Percentiles rank a stretch among this genome's conserved stretches.
Evolutionary conservation across 164 flowering plant genomes (phyloP).

Genomic region (Chimonanthus salicifolius): DNA sequence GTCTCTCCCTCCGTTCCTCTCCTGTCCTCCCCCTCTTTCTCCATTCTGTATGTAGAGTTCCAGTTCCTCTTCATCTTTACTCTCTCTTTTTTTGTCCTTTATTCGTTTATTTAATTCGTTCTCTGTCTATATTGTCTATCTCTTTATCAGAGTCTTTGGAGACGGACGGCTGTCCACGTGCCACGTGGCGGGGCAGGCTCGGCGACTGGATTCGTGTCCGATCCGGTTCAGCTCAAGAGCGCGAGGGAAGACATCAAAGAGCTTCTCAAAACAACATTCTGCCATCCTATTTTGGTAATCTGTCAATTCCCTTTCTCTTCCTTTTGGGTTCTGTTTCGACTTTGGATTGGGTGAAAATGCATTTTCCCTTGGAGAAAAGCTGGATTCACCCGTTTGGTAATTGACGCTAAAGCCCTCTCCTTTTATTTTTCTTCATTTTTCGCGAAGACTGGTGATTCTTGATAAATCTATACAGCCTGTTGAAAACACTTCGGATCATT

Average conservation of each 20-base stretch:
- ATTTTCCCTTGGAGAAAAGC: not conserved
- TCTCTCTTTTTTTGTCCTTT: not conserved
- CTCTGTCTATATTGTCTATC: not conserved
- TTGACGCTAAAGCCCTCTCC: no score
- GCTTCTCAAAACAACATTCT: constrained; percentile 59
- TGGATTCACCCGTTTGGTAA: no score
- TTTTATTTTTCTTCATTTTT: no score
- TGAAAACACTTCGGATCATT: no score
- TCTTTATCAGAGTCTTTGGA: not conserved
- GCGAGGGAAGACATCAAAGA: constrained; percentile 79
- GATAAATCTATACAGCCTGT: no score
- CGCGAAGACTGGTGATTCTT: no score
- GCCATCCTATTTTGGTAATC: constrained; percentile 85
- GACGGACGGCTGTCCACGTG: not conserved
- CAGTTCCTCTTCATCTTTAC: not conserved
- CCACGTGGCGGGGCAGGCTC: constrained; percentile 18
- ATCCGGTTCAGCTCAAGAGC: constrained; percentile 67
- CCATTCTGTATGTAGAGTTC: not conserved
- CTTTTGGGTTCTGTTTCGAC: not conserved
- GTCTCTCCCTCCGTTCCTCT: not conserved
- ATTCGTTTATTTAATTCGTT: not conserved
- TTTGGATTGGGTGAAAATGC: not conserved
- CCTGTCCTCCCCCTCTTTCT: not conserved
- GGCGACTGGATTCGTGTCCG: constrained; percentile 55
- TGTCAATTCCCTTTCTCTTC: not conserved